phyloP scores from a whole-genome alignment of 108 stramenopile genomes.

The Nitzschia sp. region DNA sequence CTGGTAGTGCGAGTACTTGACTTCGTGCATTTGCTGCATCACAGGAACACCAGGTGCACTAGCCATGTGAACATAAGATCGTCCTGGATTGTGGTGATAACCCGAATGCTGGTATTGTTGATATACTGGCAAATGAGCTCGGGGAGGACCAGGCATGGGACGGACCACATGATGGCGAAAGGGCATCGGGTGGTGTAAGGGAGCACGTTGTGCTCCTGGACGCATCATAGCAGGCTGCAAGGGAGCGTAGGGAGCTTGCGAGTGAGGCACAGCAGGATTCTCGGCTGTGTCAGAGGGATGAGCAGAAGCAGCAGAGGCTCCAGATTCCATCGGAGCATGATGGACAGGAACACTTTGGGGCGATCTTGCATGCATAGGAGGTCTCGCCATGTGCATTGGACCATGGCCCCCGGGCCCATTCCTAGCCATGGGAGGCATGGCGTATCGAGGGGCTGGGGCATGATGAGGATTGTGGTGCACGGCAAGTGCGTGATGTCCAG shows the following conservation, averaged over 20 bases:
- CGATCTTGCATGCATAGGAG: neutral
- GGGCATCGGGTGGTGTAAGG: conserved; percentile 18
- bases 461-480: neutral
- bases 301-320: neutral
- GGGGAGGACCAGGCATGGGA: conserved; percentile 5
- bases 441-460: conserved; percentile 16
- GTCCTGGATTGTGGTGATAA: conserved; percentile 14
- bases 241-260: neutral
- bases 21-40: conserved; percentile 14
- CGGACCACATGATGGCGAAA: conserved; percentile 8
- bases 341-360: neutral
- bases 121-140: conserved; percentile 1
- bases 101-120: conserved; percentile 20
- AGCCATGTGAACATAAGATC: neutral
- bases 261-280: neutral
- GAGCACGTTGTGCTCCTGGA: neutral
- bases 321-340: neutral
- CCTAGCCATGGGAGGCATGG: conserved; percentile 15
- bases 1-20: conserved; percentile 11
- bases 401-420: neutral
- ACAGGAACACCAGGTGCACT: neutral
- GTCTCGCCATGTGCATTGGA: conserved; percentile 1
- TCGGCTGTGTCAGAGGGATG: too few relatives aligned
- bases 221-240: conserved; percentile 2
- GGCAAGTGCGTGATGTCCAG: too few relatives aligned